Conservation (phyloP, 1,139 yeast species). For the Saccharomyces hybrid region DNA sequence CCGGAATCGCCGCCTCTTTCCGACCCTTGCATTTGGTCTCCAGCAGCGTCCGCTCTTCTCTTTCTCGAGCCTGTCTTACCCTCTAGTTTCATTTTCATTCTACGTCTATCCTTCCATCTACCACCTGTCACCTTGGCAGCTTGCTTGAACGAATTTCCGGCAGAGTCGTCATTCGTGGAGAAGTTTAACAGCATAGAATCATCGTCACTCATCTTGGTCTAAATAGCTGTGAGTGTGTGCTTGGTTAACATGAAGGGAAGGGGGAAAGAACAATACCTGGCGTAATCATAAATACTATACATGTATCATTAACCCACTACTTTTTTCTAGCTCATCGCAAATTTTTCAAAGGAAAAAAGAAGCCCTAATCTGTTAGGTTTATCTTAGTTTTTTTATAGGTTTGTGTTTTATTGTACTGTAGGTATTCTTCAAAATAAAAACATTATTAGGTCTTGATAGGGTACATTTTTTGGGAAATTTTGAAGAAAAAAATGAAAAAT, state of each 20-base stretch:
- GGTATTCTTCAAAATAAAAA: neutral
- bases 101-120: constrained; percentile 70
- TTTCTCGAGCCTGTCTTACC: constrained; percentile 25
- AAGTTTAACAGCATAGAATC: constrained; percentile 31
- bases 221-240: neutral
- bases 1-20: constrained; percentile 3
- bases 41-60: constrained; percentile 13
- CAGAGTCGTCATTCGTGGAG: constrained; percentile 16
- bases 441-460: neutral
- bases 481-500: neutral
- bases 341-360: neutral
- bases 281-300: neutral
- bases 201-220: constrained; percentile 24
- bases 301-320: neutral
- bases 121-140: constrained; percentile 54
- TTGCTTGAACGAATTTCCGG: constrained; percentile 11
- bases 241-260: neutral
- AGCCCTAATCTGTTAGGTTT: neutral
- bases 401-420: neutral
- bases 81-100: constrained; percentile 31
- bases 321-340: neutral
- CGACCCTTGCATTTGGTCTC: constrained; percentile 1
- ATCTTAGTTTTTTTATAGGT: neutral
- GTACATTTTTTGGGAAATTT: neutral
- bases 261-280: neutral